Conservation (phyloP, 2,329 filamentous ascomycete species). For the Penicillium palitans region DNA sequence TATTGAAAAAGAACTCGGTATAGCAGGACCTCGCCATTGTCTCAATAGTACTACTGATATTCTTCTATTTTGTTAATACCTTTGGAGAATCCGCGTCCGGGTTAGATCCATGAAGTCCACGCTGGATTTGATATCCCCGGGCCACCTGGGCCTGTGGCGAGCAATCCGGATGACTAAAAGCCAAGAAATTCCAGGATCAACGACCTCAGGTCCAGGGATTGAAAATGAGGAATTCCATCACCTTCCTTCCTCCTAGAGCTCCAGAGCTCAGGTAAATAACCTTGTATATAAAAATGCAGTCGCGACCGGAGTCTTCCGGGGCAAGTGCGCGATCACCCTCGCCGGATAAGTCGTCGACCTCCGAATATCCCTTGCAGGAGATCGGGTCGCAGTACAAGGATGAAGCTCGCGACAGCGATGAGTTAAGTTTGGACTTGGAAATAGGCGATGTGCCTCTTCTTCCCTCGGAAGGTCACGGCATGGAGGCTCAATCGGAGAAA, state of each 20-base stretch:
- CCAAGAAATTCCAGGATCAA: conserved; percentile 3
- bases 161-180: conserved; percentile 9
- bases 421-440: conserved; percentile 21
- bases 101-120: not conserved
- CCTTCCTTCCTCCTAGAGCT: not conserved
- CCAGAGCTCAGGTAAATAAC: not conserved
- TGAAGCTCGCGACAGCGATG: conserved; percentile 13
- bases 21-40: not conserved
- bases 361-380: conserved; percentile 7
- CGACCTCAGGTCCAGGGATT: not conserved
- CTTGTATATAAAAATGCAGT: conserved; percentile 10
- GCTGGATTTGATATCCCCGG: not conserved
- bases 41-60: not conserved
- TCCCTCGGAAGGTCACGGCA: conserved; percentile 6
- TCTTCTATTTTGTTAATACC: not conserved
- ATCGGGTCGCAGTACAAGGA: conserved; percentile 7
- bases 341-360: not conserved
- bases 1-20: too few relatives aligned
- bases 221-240: not conserved
- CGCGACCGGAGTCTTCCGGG: conserved; percentile 5
- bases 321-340: not conserved
- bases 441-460: conserved; percentile 23
- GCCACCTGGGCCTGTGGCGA: too few relatives aligned
- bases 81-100: not conserved
- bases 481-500: not conserved